Evolutionary conservation across 352 stramenopile genomes (phyloP).

Genomic region (Pythium biforme): DNA sequence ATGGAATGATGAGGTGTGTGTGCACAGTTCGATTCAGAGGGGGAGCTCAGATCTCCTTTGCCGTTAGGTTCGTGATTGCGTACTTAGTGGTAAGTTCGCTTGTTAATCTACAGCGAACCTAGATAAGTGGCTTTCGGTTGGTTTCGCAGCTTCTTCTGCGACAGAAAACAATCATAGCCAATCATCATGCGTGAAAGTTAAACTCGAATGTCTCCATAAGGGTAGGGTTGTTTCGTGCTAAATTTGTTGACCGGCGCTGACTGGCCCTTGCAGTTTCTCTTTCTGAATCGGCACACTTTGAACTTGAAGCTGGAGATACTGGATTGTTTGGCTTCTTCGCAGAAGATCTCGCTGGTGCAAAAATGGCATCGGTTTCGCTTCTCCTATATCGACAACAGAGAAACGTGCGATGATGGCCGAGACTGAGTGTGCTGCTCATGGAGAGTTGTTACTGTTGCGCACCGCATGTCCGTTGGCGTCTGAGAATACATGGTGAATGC

Average conservation of each 20-base stretch:
- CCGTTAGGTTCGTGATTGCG: neutral
- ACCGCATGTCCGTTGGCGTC: neutral
- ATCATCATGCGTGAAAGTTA: conserved; percentile 18
- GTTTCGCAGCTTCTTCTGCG: neutral
- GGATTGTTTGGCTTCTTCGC: neutral
- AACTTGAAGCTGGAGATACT: conserved; percentile 13
- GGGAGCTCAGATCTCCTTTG: neutral
- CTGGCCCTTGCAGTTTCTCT: conserved; percentile 7
- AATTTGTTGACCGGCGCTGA: conserved; percentile 5
- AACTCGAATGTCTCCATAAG: neutral
- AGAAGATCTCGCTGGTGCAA: neutral
- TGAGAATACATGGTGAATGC: neutral
- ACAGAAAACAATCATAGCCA: conserved; percentile 2
- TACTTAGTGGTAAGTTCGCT: conserved; percentile 2
- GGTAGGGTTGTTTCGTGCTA: conserved; percentile 4
- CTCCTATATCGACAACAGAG: neutral
- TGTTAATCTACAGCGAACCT: neutral
- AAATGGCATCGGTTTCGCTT: neutral
- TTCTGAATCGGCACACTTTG: conserved; percentile 2
- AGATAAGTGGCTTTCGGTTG: neutral
- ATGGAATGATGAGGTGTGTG: neutral
- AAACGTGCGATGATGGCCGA: neutral
- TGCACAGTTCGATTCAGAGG: conserved; percentile 3
- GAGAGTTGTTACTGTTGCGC: neutral
- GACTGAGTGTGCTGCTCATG: neutral